Evolutionary conservation across 1,139 yeast genomes (phyloP).

Genomic region (Nadsonia starkeyi-henricii): DNA sequence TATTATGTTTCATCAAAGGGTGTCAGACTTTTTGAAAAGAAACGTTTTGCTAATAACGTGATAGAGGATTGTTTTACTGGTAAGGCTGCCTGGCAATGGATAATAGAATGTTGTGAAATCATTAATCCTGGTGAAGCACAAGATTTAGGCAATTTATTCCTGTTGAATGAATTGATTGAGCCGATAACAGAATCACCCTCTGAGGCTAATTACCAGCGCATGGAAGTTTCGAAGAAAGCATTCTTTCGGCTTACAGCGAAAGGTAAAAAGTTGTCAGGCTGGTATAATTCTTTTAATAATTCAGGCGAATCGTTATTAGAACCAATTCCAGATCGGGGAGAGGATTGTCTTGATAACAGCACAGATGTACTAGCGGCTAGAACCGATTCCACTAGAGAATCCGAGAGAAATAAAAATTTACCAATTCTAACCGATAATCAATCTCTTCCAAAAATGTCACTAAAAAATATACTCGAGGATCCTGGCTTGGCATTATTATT

Average conservation of each 20-base stretch:
- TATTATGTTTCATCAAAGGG: conserved; percentile 63
- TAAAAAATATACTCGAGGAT: conserved; percentile 45
- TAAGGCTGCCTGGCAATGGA: conserved; percentile 72
- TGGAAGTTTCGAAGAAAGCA: conserved; percentile 23
- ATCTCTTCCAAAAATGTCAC: conserved; percentile 12
- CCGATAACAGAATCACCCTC: conserved; percentile 9
- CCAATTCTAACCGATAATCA: neutral
- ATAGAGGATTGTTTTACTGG: conserved; percentile 45
- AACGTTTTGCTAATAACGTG: conserved; percentile 20
- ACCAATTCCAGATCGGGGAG: neutral
- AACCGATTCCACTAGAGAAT: neutral
- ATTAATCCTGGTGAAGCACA: conserved; percentile 45
- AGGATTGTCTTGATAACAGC: neutral
- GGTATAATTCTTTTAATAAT: conserved; percentile 18
- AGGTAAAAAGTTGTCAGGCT: conserved; percentile 28
- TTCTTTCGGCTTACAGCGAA: conserved; percentile 27
- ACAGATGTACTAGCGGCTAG: neutral
- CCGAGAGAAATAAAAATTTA: neutral
- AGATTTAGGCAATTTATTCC: conserved; percentile 43
- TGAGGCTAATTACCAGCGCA: conserved; percentile 6
- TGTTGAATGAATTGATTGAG: conserved; percentile 36
- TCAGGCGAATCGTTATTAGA: neutral
- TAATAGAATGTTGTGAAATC: conserved; percentile 76
- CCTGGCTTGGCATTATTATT: conserved; percentile 70
- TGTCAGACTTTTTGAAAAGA: conserved; percentile 40